A percentile compares a stretch with the other conserved stretches of the same genome.
Conservation (phyloP, 139 green algal species). For the Dunaliella sp. region DNA sequence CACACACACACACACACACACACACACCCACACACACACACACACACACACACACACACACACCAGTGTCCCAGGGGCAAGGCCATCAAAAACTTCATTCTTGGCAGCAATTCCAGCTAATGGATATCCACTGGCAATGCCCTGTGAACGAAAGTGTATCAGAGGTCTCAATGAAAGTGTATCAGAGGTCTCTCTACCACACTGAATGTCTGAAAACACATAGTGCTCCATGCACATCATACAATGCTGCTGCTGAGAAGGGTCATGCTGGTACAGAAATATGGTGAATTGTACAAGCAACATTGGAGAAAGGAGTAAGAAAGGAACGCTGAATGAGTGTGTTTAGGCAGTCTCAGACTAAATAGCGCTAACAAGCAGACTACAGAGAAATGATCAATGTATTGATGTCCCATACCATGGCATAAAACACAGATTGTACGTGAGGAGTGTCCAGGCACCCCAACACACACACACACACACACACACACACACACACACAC, state of each 20-base stretch:
- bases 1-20: background rate
- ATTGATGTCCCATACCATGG: too few species aligned
- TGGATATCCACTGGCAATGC: slow-evolving; percentile 84
- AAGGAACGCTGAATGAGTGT: background rate
- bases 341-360: too few species aligned
- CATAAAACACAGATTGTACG: too few species aligned
- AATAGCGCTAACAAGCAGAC: too few species aligned
- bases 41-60: slow-evolving; percentile 10
- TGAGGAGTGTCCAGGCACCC: too few species aligned
- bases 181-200: background rate
- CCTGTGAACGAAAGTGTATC: slow-evolving; percentile 35
- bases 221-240: background rate
- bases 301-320: background rate
- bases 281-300: background rate
- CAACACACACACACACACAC: too few species aligned
- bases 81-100: slow-evolving; percentile 48
- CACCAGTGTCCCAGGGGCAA: slow-evolving; percentile 63
- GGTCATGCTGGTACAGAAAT: background rate
- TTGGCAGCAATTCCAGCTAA: slow-evolving; percentile 65
- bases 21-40: background rate
- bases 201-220: slow-evolving; percentile 2
- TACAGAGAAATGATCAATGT: too few species aligned
- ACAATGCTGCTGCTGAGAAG: background rate
- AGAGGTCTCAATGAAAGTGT: background rate
- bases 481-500: background rate